Percentiles rank a stretch among this genome's conserved stretches.
phyloP scores from a whole-genome alignment of 768 basidiomycete genomes.

The Strobilomyces dryophilus region DNA sequence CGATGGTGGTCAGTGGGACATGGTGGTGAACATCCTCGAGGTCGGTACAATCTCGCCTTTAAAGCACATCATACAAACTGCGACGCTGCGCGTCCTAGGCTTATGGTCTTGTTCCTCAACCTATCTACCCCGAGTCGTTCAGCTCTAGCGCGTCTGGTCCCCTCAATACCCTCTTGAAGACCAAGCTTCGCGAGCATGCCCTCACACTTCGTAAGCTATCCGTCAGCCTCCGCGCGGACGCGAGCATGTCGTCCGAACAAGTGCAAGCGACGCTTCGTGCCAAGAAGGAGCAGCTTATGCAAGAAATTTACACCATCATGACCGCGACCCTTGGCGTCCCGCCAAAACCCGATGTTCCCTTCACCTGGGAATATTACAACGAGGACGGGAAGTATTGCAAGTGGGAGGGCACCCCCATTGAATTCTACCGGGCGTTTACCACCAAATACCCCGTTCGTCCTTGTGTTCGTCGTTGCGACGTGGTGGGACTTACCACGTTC shows the following conservation, averaged over 20 bases:
- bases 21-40: conserved; percentile 69
- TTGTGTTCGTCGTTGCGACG: neutral
- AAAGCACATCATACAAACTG: conserved; percentile 11
- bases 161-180: conserved; percentile 77
- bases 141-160: conserved; percentile 73
- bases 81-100: conserved; percentile 39
- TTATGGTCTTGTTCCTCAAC: conserved; percentile 86
- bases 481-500: neutral
- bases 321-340: conserved; percentile 85
- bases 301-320: conserved; percentile 81
- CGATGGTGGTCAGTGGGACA: conserved; percentile 96
- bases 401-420: conserved; percentile 78
- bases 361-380: conserved; percentile 89
- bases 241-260: conserved; percentile 41
- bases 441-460: conserved; percentile 49
- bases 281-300: conserved; percentile 83
- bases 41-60: conserved; percentile 27
- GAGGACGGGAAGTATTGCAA: conserved; percentile 66
- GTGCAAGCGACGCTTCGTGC: conserved; percentile 57
- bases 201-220: conserved; percentile 70
- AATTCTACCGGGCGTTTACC: conserved; percentile 71
- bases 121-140: conserved; percentile 77
- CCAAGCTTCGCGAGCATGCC: conserved; percentile 88
- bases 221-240: conserved; percentile 46
- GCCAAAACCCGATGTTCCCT: conserved; percentile 62